Conservation (phyloP, 345 rosid species). For the Salix suchowensis region DNA sequence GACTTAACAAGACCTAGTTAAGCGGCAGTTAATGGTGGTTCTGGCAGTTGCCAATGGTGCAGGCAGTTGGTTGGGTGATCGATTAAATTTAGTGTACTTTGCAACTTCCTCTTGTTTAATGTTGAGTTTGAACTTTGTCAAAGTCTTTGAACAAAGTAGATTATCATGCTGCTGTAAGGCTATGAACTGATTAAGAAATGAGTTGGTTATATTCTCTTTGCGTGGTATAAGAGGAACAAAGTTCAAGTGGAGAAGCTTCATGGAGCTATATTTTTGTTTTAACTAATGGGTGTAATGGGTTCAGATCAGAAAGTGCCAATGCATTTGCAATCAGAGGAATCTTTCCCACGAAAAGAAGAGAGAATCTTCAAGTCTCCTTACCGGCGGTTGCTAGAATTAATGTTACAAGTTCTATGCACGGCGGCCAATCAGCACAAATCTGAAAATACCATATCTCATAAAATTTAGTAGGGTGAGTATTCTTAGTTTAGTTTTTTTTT, state of each 20-base stretch:
- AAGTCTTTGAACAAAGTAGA: neutral
- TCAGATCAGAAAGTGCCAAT: neutral
- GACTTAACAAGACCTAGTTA: conserved; percentile 38
- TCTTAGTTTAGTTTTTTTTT: too few relatives aligned
- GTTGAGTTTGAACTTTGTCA: neutral
- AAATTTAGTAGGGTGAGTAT: too few relatives aligned
- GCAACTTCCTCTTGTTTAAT: neutral
- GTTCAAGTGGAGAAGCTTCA: neutral
- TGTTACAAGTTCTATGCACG: too few relatives aligned
- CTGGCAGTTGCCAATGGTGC: neutral
- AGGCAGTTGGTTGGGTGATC: neutral
- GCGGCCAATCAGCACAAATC: too few relatives aligned
- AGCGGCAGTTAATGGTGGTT: neutral
- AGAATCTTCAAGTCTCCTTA: neutral
- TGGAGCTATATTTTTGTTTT: neutral
- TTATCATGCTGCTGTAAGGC: neutral
- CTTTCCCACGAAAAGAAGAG: neutral
- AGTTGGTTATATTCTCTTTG: neutral
- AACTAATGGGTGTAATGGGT: neutral
- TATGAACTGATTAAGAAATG: neutral
- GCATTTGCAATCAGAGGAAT: neutral
- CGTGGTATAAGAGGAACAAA: neutral
- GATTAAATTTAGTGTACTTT: neutral
- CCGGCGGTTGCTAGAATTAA: neutral
- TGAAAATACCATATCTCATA: too few relatives aligned